Evolutionary conservation across 148 eudicot genomes (phyloP), one percentile per base, ranked within the genome.

Genomic region (Rhododendron ferrugineum): DNA sequence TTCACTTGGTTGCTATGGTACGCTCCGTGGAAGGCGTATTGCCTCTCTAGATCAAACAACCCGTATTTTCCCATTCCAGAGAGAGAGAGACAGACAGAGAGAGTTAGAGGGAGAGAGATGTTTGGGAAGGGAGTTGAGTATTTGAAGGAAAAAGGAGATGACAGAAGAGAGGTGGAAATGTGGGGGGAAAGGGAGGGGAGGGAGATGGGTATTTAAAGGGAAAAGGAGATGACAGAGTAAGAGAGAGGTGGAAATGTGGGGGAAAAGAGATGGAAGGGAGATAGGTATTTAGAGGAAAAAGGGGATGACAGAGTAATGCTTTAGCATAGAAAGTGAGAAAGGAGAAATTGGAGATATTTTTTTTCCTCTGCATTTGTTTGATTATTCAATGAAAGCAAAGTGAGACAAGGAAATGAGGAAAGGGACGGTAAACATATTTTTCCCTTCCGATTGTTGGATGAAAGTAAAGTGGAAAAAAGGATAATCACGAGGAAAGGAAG

Each of bases 1-100:
- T 93, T 93, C 30, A 87, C 82, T 84, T 91, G 92, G 91, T 93
- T 91, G 80, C 86, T 84, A 79, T 91, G 95, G 77, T 93, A 93
- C 18, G 93, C 93, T 1, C 90, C 89, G 85, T 91, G 89, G 83
- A 92, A 91, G 30, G 93, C 93, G 60, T 89, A 91, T 28, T 92
- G 87, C 66, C 84, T 90, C 86, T 92, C 94, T 8, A 92, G 88
- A 89, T 92, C 92, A 76, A 91, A 89, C 56, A 87, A 36, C 34
- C 74, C 84, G 5, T 34, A 32, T 79, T 87, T 90, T 20, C 87
- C 83, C 32, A 85, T 73, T 84, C 28, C 58, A 32, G 18, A 62
- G 50, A 40, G 10, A 9, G 23, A 52, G 32, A 22, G 47, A 60
- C 3, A 83, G 50, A 30, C 3, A 36, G 36, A 37, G 42, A 40